A percentile compares a stretch with the other conserved stretches of the same genome.
phyloP scores from a whole-genome alignment of 768 basidiomycete species.

The Tylopilus felleus region DNA sequence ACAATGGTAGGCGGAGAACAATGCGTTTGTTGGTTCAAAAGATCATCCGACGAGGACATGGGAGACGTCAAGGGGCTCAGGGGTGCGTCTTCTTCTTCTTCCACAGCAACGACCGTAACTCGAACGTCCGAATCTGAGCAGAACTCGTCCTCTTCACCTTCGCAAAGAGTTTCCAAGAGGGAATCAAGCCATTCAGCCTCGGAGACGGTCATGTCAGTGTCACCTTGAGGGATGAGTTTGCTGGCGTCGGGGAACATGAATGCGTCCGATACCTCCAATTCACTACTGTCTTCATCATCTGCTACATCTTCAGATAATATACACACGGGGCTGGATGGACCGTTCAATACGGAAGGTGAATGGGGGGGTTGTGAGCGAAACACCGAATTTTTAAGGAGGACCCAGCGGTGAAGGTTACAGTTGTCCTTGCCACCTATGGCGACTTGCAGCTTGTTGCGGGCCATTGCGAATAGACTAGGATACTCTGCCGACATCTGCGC shows the following conservation, averaged over 20 bases:
- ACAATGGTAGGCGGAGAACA: slow-evolving; percentile 45
- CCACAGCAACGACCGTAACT: slow-evolving; percentile 46
- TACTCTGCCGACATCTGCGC: slow-evolving; percentile 46
- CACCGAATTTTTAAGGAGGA: slow-evolving; percentile 83
- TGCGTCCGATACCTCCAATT: slow-evolving; percentile 49
- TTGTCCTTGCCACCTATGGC: slow-evolving; percentile 61
- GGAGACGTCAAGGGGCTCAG: slow-evolving; percentile 66
- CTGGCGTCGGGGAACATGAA: slow-evolving; percentile 83
- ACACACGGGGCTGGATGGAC: slow-evolving; percentile 24
- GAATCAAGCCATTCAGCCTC: slow-evolving; percentile 85
- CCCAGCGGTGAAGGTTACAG: slow-evolving; percentile 81
- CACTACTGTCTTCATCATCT: slow-evolving; percentile 46
- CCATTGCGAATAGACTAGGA: slow-evolving; percentile 55
- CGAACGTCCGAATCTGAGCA: slow-evolving; percentile 42
- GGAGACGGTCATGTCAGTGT: slow-evolving; percentile 41
- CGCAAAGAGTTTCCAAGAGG: slow-evolving; percentile 67
- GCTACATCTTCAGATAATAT: slow-evolving; percentile 37
- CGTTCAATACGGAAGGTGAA: slow-evolving; percentile 27
- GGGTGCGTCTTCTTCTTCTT: slow-evolving; percentile 56
- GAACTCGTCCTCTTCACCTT: slow-evolving; percentile 67
- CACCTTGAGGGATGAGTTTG: slow-evolving; percentile 42
- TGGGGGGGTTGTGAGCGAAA: slow-evolving; percentile 48
- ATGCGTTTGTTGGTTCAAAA: slow-evolving; percentile 51
- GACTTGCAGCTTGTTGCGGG: slow-evolving; percentile 71
- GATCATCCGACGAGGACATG: slow-evolving; percentile 76